Conservation (phyloP, 1,284 basidiomycete genomes). For the Tremellales sp. region DNA sequence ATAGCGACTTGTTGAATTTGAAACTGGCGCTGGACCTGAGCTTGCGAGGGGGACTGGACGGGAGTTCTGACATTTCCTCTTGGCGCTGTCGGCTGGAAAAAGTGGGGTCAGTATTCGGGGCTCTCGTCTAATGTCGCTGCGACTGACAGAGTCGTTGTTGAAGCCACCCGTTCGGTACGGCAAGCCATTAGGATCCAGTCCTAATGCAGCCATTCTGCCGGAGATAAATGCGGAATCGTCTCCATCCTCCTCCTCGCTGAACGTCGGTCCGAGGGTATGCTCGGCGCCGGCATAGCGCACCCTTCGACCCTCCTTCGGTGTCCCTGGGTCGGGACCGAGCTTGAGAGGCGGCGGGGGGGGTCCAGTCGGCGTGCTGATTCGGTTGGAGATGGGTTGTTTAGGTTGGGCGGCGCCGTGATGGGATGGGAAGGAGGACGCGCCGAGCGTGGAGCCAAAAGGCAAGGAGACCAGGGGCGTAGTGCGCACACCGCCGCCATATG, state of each 20-base stretch:
- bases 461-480: too few species aligned
- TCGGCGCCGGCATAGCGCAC: constrained; percentile 30
- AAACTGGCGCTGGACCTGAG: constrained; percentile 6
- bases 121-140: background rate
- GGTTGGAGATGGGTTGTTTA: too few species aligned
- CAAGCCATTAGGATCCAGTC: constrained; percentile 22
- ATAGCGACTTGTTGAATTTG: constrained; percentile 7
- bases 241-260: constrained; percentile 43
- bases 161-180: constrained; percentile 17
- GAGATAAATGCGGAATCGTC: constrained; percentile 44
- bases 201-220: constrained; percentile 35
- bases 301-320: constrained; percentile 10
- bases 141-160: constrained; percentile 6
- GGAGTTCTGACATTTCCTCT: background rate
- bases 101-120: background rate
- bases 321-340: too few species aligned
- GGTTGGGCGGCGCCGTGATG: too few species aligned
- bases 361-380: too few species aligned
- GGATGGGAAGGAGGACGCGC: too few species aligned
- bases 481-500: too few species aligned
- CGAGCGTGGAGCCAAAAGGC: too few species aligned
- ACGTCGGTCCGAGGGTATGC: constrained; percentile 41
- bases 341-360: too few species aligned
- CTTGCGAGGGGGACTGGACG: background rate
- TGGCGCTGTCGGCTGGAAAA: background rate